Conservation (phyloP, 2,329 filamentous ascomycete genomes). For the Aspergillus novofumigatus region DNA sequence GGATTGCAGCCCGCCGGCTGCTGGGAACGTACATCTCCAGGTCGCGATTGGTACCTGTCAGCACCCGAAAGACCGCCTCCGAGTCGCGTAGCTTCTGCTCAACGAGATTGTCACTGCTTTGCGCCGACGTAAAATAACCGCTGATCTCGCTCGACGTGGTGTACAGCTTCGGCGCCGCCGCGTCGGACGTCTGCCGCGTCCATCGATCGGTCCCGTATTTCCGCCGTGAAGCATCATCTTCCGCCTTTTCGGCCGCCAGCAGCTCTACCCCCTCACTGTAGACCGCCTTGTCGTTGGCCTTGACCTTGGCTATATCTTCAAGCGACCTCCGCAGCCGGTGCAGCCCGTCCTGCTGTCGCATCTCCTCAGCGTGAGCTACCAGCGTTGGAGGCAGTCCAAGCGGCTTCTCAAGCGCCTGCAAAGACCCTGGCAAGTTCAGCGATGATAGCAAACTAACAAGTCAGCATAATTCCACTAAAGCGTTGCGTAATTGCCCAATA, state of each 20-base stretch:
- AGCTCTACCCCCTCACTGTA: slow-evolving; percentile 81
- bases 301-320: slow-evolving; percentile 85
- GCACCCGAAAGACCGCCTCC: slow-evolving; percentile 68
- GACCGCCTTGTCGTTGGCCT: slow-evolving; percentile 68
- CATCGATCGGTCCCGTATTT: slow-evolving; percentile 88
- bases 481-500: slow-evolving; percentile 1
- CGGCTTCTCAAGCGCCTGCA: slow-evolving; percentile 93
- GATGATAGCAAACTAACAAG: slow-evolving; percentile 60
- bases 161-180: slow-evolving; percentile 70
- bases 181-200: slow-evolving; percentile 64
- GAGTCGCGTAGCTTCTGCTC: slow-evolving; percentile 74
- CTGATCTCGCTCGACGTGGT: slow-evolving; percentile 73
- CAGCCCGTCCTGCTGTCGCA: slow-evolving; percentile 84
- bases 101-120: slow-evolving; percentile 64
- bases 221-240: slow-evolving; percentile 70
- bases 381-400: slow-evolving; percentile 81
- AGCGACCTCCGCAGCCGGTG: slow-evolving; percentile 73
- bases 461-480: slow-evolving; percentile 9
- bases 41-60: slow-evolving; percentile 74
- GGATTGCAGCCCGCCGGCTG: slow-evolving; percentile 72
- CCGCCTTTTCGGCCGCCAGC: slow-evolving; percentile 72
- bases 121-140: slow-evolving; percentile 74
- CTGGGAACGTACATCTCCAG: slow-evolving; percentile 88
- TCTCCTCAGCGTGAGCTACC: slow-evolving; percentile 86
- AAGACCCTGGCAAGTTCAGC: slow-evolving; percentile 81